Evolutionary conservation across 495 filamentous ascomycete species (phyloP).

Genomic region (Jackrogersella multiformis): DNA sequence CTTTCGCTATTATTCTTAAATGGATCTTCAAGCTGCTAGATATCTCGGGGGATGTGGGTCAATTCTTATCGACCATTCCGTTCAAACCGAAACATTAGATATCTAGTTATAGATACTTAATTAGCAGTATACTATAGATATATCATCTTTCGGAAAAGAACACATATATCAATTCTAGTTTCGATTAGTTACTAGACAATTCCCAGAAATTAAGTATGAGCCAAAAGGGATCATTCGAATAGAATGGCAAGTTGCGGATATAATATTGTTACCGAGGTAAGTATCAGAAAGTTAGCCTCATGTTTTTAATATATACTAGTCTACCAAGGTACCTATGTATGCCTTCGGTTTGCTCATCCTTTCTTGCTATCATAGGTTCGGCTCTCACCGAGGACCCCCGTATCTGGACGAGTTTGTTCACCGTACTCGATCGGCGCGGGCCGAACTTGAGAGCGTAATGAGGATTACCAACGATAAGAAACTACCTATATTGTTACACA

Average conservation of each 20-base stretch:
- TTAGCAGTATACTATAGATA: not conserved
- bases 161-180: no score
- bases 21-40: slow-evolving; percentile 39
- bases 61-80: slow-evolving; percentile 35
- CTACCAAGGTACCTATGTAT: not conserved
- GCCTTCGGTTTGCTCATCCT: not conserved
- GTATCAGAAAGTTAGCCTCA: not conserved
- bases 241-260: not conserved
- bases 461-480: slow-evolving; percentile 10
- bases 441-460: not conserved
- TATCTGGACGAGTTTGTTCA: not conserved
- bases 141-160: not conserved
- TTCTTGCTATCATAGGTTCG: slow-evolving; percentile 2
- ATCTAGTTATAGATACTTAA: not conserved
- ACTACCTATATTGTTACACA: not conserved
- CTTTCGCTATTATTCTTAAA: slow-evolving; percentile 23
- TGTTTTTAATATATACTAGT: not conserved
- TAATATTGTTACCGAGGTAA: not conserved
- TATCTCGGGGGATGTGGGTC: slow-evolving; percentile 20
- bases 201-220: not conserved
- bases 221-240: not conserved
- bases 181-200: not conserved
- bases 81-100: slow-evolving; percentile 32
- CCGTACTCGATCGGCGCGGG: slow-evolving; percentile 26
- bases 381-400: not conserved